phyloP scores from a whole-genome alignment of 192 early-diverging fungal genomes.

The Endogone sp. region DNA sequence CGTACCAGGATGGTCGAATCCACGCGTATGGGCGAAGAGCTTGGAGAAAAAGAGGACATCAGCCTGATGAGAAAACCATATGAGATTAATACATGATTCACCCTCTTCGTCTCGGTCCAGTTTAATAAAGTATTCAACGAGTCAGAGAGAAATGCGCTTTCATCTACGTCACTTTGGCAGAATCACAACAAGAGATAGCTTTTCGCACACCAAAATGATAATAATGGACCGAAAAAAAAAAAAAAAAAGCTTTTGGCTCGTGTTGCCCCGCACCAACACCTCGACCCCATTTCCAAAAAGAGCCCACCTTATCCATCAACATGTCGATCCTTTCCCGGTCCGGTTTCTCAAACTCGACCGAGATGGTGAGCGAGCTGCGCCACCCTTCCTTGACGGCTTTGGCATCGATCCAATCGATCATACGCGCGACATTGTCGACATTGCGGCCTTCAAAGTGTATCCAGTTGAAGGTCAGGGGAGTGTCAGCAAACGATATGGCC shows the following conservation, averaged over 20 bases:
- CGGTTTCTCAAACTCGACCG: conserved; percentile 68
- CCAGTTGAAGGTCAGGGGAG: conserved; percentile 40
- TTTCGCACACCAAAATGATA: too few relatives aligned
- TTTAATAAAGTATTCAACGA: too few relatives aligned
- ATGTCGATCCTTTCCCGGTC: conserved; percentile 53
- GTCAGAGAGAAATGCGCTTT: too few relatives aligned
- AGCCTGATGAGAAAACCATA: conserved; percentile 18
- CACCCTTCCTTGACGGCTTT: conserved; percentile 32
- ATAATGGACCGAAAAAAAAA: too few relatives aligned
- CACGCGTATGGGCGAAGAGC: conserved; percentile 54
- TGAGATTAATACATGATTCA: not conserved
- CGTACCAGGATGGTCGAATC: conserved; percentile 38
- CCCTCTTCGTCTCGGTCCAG: too few relatives aligned
- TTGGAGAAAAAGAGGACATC: conserved; percentile 66
- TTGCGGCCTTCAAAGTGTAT: conserved; percentile 69
- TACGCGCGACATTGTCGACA: conserved; percentile 38
- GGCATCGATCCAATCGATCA: conserved; percentile 51
- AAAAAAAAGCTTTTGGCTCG: too few relatives aligned
- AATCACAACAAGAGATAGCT: too few relatives aligned
- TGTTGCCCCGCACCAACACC: too few relatives aligned
- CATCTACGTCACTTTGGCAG: too few relatives aligned
- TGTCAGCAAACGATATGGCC: conserved; percentile 6
- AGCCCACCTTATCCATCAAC: conserved; percentile 37
- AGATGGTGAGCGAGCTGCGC: conserved; percentile 48
- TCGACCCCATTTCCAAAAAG: not conserved